Evolutionary conservation across 805 yeast species (phyloP), one percentile per base, ranked within the genome.

Genomic region (Myxozyma kluyveri): DNA sequence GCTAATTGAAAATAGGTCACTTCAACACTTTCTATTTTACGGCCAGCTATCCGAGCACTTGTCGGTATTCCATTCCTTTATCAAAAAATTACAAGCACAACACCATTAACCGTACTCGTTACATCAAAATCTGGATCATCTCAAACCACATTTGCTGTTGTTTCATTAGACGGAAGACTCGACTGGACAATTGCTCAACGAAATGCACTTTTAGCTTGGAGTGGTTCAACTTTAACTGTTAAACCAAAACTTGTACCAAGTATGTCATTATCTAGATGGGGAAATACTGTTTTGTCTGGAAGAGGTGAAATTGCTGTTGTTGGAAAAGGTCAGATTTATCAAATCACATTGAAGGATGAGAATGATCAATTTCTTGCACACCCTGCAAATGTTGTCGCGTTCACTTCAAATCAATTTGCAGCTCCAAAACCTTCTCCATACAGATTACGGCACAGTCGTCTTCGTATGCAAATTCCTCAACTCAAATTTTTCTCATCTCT

Each of bases 291-390:
- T 54, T 71, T 64, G 45, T 68, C 64, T 4, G 82, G 82, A 17
- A 68, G 75, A 23, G 82, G 82, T 4, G 61, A 57, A n/a, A 48
- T 75, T 3, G 75, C 77, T 12, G 56, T 77, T 36, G 67, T 69
- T 26, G 77, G 76, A 3, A 66, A 69, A 12, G 71, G 73, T 31
- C 73, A 73, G 47, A 54, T 76, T 17, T 70, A 70, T 41, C 70
- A 70, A 23, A 47, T 77, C 3, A 59, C 65, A 3, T 62, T 78
- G 29, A 49, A 47, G 23, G 67, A 59, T 4, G 64, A 63, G 9
- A 68, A 68, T 36, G 82, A 78, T 57, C 64, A 67, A 38, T 62
- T 77, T 29, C 59, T 71, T 32, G 67, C 75, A 10, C 70, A 67
- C 39, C 73, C 77, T 23, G 63, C 61, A 43, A 65, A 71, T 33